phyloP scores from a whole-genome alignment of 371 early-diverging fungal genomes.

The Syncephalis plumigaleata region DNA sequence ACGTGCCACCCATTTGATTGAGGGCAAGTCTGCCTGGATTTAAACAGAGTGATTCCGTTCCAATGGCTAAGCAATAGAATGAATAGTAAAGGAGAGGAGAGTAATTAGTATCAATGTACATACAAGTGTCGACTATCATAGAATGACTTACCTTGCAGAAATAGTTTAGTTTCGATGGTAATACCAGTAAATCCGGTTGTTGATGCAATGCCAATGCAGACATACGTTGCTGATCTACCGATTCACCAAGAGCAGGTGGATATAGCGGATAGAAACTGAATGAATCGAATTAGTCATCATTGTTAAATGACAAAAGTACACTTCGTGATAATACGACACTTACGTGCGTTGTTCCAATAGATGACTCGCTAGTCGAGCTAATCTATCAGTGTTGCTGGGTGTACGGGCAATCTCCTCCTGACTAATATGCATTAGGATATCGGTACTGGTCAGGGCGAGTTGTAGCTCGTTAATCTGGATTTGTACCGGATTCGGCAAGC shows the following conservation, averaged over 20 bases:
- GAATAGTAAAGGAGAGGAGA: neutral
- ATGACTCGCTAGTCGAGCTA: conserved; percentile 43
- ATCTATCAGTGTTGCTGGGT: conserved; percentile 27
- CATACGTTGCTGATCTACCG: conserved; percentile 25
- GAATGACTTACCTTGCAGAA: conserved; percentile 28
- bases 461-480: conserved; percentile 61
- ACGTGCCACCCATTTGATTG: conserved; percentile 50
- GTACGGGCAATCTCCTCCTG: conserved; percentile 32
- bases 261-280: conserved; percentile 60
- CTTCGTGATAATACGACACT: conserved; percentile 2
- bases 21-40: conserved; percentile 65
- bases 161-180: conserved; percentile 47
- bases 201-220: conserved; percentile 24
- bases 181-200: conserved; percentile 65
- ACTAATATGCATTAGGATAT: conserved; percentile 44
- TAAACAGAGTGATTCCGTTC: conserved; percentile 39
- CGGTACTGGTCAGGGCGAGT: conserved; percentile 50
- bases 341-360: conserved; percentile 60
- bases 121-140: no score
- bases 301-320: no score
- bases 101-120: neutral
- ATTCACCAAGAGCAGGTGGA: conserved; percentile 36
- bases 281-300: conserved; percentile 6
- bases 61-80: conserved; percentile 17
- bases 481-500: conserved; percentile 67